Evolutionary conservation across 371 early-diverging fungal species (phyloP).

Genomic region (Apophysomyces ossiformis): DNA sequence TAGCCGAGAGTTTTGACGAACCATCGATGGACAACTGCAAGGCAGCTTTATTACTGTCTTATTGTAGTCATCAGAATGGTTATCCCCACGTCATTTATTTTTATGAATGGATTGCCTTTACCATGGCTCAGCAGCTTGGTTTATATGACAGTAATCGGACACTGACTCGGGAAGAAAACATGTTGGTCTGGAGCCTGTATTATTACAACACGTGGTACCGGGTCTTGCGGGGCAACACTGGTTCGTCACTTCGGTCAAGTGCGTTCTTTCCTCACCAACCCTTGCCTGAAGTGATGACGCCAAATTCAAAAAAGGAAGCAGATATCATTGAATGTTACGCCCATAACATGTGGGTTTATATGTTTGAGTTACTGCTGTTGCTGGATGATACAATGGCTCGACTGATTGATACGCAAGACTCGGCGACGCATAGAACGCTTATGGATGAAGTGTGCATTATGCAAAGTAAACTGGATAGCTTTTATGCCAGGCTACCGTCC

Average conservation of each 20-base stretch:
- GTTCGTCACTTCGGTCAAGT: slow-evolving; percentile 18
- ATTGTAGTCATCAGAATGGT: slow-evolving; percentile 51
- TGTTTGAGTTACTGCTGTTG: slow-evolving; percentile 21
- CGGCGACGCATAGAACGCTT: slow-evolving; percentile 6
- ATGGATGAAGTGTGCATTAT: slow-evolving; percentile 6
- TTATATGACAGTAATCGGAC: slow-evolving; percentile 32
- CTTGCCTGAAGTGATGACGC: slow-evolving; percentile 15
- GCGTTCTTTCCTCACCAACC: slow-evolving; percentile 31
- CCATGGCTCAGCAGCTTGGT: slow-evolving; percentile 48
- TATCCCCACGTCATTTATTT: slow-evolving; percentile 35
- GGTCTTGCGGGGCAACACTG: slow-evolving; percentile 31
- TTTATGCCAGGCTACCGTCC: slow-evolving; percentile 18
- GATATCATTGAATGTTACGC: slow-evolving; percentile 37
- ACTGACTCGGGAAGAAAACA: slow-evolving; percentile 28
- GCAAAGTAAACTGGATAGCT: slow-evolving; percentile 15
- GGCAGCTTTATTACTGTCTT: slow-evolving; percentile 47
- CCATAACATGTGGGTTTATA: slow-evolving; percentile 24
- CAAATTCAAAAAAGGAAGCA: slow-evolving; percentile 10
- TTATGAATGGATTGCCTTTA: slow-evolving; percentile 52
- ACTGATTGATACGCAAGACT: slow-evolving; percentile 15
- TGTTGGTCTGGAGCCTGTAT: slow-evolving; percentile 47
- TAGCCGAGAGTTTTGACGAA: slow-evolving; percentile 49
- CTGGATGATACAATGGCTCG: slow-evolving; percentile 25
- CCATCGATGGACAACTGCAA: slow-evolving; percentile 44
- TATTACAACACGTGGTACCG: slow-evolving; percentile 47